Evolutionary conservation across 164 flowering plant genomes (phyloP), one percentile per base, ranked within the genome.

Genomic region (Magnolia changhungtana): DNA sequence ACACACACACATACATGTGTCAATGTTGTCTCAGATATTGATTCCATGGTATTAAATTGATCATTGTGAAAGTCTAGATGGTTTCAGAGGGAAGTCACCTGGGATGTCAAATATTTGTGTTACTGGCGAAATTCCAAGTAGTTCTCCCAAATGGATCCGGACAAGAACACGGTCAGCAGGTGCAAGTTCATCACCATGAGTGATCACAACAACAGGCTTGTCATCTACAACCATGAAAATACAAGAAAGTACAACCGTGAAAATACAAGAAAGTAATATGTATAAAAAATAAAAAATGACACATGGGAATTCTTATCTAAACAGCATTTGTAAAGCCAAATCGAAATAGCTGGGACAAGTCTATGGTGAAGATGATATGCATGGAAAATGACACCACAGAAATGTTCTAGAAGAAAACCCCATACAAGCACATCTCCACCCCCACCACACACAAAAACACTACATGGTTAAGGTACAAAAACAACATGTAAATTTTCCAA

Each of bases 71-170:
- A 4, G 13, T 55, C 61, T 20, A 73, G 50, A 52, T 49, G 21
- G 50, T 19, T 72, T 73, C 52, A 45, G 21, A 52, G 68, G 72
- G 23, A 77, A 58, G 71, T 71, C 75, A 94, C 97, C 98, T 85
- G 98, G 90, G 72, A 94, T 94, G 84, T 92, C 96, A 82, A 92
- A 94, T 37, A 91, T 87, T 80, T 92, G 96, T 79, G 75, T 86
- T 67, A 74, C 78, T 51, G 98, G 95, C 58, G 90, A 89, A 75
- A 92, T 80, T 75, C 96, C 90, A 63, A 94, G 85, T 72, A 88
- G 82, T 75, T 90, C 88, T 71, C 97, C 98, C 77, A 94, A 73
- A 83, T 87, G 81, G 49, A 87, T 79, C 67, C 95, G 86, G 14
- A 90, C 79, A 59, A 83, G 87, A 76, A 85, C 84, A 67, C 96